Evolutionary conservation across 257 asterid species (phyloP).

Genomic region (Verbena officinalis): DNA sequence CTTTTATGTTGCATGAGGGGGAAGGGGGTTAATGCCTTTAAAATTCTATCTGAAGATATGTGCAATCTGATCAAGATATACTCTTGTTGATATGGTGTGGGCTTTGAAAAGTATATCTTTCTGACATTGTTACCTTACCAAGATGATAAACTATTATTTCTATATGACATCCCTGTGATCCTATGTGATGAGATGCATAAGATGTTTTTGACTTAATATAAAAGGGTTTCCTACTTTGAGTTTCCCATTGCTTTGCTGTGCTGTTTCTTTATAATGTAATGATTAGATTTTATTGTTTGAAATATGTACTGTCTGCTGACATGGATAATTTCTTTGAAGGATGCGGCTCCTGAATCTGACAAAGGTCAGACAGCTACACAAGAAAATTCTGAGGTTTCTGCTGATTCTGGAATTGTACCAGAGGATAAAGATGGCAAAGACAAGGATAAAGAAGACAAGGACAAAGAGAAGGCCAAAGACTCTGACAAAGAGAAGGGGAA

Average conservation of each 20-base stretch:
- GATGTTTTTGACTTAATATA: constrained; percentile 8
- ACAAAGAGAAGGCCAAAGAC: constrained; percentile 66
- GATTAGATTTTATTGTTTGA: constrained; percentile 14
- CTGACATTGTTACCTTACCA: constrained; percentile 8
- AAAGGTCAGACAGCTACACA: constrained; percentile 48
- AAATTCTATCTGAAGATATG: constrained; percentile 20
- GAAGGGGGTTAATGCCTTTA: constrained; percentile 3
- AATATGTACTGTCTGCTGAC: constrained; percentile 26
- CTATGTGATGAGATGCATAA: constrained; percentile 15
- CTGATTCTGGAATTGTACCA: constrained; percentile 55
- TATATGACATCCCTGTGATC: neutral
- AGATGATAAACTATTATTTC: constrained; percentile 4
- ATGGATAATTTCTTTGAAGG: constrained; percentile 50
- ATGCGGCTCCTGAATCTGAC: constrained; percentile 64
- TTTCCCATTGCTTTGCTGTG: constrained; percentile 25
- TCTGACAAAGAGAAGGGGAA: constrained; percentile 69
- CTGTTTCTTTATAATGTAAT: constrained; percentile 9
- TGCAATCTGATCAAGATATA: neutral
- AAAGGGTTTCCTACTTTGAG: constrained; percentile 11
- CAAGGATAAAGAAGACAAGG: constrained; percentile 76
- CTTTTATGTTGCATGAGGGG: neutral
- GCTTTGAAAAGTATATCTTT: neutral
- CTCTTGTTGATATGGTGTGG: constrained; percentile 1
- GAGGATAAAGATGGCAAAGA: constrained; percentile 69
- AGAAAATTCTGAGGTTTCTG: constrained; percentile 59